Evolutionary conservation across 1,284 basidiomycete genomes (phyloP).

Genomic region (Trichosporon coremiiforme): DNA sequence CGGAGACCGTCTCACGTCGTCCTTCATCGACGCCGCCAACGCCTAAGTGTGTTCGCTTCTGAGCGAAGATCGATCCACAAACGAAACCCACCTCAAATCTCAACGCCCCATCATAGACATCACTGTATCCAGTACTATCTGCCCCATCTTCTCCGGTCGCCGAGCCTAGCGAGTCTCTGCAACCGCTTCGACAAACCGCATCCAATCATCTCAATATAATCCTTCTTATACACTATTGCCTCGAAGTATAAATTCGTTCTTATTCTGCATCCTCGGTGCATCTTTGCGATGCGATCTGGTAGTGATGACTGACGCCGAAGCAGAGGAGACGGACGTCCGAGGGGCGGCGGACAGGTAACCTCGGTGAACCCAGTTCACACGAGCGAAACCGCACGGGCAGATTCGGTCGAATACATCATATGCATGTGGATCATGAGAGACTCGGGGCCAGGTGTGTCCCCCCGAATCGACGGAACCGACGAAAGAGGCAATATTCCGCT

Average conservation of each 20-base stretch:
- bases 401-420: neutral
- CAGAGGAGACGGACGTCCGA: neutral
- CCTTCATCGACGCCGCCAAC: slow-evolving; percentile 18
- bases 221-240: neutral
- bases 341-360: neutral
- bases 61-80: neutral
- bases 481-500: slow-evolving; percentile 2
- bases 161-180: neutral
- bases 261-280: slow-evolving; percentile 4
- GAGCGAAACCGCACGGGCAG: neutral
- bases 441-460: neutral
- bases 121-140: slow-evolving; percentile 13
- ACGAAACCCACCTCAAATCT: neutral
- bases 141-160: neutral
- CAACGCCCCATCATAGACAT: neutral
- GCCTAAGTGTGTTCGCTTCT: neutral
- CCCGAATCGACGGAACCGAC: neutral
- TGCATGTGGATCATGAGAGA: neutral
- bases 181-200: slow-evolving; percentile 2
- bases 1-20: slow-evolving; percentile 45
- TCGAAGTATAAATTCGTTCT: slow-evolving; percentile 9
- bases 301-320: neutral
- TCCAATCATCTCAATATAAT: neutral
- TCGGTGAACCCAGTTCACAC: slow-evolving; percentile 1
- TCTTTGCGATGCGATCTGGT: neutral